Conservation (phyloP, 202 grass and related monocot species). For the Carex arenaria region DNA sequence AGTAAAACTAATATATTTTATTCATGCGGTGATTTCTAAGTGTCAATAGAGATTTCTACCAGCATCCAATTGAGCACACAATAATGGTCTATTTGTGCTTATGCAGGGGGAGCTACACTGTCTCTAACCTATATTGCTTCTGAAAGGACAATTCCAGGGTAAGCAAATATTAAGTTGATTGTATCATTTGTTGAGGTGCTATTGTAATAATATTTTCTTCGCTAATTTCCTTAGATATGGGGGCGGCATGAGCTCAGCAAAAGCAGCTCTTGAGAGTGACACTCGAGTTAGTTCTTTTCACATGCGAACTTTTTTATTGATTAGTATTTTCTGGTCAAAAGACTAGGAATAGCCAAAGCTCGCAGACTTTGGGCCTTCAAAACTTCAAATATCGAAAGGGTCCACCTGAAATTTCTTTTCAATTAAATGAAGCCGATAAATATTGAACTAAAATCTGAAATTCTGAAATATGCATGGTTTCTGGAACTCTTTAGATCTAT, state of each 20-base stretch:
- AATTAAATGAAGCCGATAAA: background rate
- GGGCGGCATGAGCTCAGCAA: conserved; percentile 86
- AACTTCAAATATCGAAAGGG: background rate
- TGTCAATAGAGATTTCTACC: background rate
- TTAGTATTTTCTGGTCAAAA: background rate
- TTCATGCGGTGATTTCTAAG: background rate
- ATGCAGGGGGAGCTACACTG: conserved; percentile 74
- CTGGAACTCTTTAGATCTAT: background rate
- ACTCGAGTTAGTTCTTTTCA: conserved; percentile 45
- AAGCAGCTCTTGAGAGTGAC: conserved; percentile 84
- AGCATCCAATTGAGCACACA: background rate
- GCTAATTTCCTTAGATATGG: conserved; percentile 47
- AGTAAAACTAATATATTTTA: background rate
- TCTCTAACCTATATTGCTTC: conserved; percentile 93
- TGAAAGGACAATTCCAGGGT: conserved; percentile 89
- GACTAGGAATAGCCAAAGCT: background rate
- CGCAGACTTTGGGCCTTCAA: background rate
- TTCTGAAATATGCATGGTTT: conserved; percentile 2
- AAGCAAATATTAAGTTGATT: conserved; percentile 24
- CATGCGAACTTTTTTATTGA: background rate
- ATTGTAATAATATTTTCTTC: conserved; percentile 19
- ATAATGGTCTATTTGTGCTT: conserved; percentile 6
- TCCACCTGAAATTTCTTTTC: background rate
- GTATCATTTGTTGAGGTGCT: conserved; percentile 12
- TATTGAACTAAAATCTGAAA: background rate